Conservation (phyloP, 805 yeast genomes). For the Brettanomyces custersianus region DNA sequence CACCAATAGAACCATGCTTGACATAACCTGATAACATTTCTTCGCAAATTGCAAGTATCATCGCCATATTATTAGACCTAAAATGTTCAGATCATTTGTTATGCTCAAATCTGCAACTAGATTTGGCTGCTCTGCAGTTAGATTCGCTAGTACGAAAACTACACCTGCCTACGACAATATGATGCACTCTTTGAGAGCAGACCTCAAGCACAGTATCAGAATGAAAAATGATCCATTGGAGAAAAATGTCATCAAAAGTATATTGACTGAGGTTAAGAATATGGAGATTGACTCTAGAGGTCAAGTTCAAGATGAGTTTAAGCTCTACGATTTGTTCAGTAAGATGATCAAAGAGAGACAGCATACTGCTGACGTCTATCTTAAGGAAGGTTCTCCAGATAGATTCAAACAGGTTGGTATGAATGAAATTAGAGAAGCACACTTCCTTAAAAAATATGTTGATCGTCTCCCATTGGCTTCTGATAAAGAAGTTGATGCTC, state of each 20-base stretch:
- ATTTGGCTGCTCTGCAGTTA: not conserved
- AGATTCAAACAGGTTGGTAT: constrained; percentile 29
- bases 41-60: too few species aligned
- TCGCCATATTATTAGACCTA: too few species aligned
- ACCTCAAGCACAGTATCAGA: constrained; percentile 25
- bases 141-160: not conserved
- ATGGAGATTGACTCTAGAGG: constrained; percentile 25
- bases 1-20: too few species aligned
- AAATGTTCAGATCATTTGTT: too few species aligned
- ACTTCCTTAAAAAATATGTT: constrained; percentile 26
- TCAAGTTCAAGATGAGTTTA: constrained; percentile 22
- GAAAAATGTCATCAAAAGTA: constrained; percentile 31
- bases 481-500: constrained; percentile 24
- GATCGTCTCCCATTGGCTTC: constrained; percentile 28
- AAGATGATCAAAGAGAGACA: constrained; percentile 34
- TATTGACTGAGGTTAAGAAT: constrained; percentile 32
- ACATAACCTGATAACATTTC: too few species aligned
- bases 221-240: constrained; percentile 25
- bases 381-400: constrained; percentile 31
- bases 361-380: constrained; percentile 29
- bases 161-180: constrained; percentile 19
- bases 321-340: constrained; percentile 23
- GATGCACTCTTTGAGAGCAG: constrained; percentile 21
- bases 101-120: too few species aligned
- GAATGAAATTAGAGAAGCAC: constrained; percentile 30